Percentiles rank a stretch among this genome's conserved stretches.
These are phyloP conservation scores for Orbilia blumenaviensis DNA, from an alignment of 2,329 filamentous ascomycete genomes.

Conservation along the genomic window DNA sequence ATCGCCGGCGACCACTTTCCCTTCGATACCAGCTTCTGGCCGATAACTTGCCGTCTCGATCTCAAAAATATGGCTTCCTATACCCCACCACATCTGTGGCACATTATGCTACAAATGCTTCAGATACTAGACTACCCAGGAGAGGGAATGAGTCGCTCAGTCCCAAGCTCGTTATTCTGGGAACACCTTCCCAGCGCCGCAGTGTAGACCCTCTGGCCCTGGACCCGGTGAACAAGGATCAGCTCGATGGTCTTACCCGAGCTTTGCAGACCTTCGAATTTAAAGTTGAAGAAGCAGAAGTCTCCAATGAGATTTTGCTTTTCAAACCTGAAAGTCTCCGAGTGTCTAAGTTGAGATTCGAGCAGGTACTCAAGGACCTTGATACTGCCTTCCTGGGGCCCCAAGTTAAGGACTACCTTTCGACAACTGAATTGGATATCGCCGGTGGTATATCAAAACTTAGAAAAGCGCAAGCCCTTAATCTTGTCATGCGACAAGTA, in stretches of 20 bases:
- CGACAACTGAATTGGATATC: slow-evolving; percentile 13
- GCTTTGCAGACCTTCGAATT: slow-evolving; percentile 51
- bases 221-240: slow-evolving; percentile 19
- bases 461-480: slow-evolving; percentile 52
- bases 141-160: neutral
- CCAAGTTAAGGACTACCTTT: slow-evolving; percentile 56
- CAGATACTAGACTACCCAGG: neutral
- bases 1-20: slow-evolving; percentile 13
- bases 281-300: slow-evolving; percentile 43
- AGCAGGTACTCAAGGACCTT: slow-evolving; percentile 55
- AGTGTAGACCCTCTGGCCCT: neutral
- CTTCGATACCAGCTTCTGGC: slow-evolving; percentile 45
- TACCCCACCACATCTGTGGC: slow-evolving; percentile 8
- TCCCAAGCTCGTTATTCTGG: slow-evolving; percentile 35
- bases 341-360: slow-evolving; percentile 55
- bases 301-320: slow-evolving; percentile 55
- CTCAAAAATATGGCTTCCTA: slow-evolving; percentile 1
- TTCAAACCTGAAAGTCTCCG: slow-evolving; percentile 50
- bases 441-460: slow-evolving; percentile 16
- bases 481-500: slow-evolving; percentile 54
- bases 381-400: slow-evolving; percentile 49
- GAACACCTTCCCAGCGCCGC: slow-evolving; percentile 13
- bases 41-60: slow-evolving; percentile 18
- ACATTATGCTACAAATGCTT: neutral
- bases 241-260: slow-evolving; percentile 30